Evolutionary conservation across 1,284 basidiomycete species (phyloP).

Genomic region (Cutaneotrichosporon sp.): DNA sequence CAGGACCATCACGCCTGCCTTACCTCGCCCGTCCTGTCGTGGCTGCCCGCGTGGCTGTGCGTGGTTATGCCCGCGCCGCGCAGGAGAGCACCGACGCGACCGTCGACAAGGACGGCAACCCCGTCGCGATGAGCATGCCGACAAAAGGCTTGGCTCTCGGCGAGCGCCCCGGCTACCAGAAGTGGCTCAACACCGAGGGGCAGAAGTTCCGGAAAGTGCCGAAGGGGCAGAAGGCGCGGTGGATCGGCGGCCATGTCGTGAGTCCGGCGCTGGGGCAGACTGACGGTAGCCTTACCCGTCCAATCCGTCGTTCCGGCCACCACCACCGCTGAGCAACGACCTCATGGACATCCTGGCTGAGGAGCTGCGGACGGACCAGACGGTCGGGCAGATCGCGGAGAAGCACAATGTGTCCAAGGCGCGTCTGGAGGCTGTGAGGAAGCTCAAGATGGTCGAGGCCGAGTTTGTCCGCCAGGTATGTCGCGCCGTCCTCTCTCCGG

Average conservation of each 20-base stretch:
- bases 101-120: not conserved
- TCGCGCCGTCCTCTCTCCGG: constrained; percentile 11
- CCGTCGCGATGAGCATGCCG: not conserved
- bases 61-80: constrained; percentile 1
- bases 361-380: constrained; percentile 25
- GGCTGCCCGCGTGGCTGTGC: not conserved
- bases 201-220: constrained; percentile 18
- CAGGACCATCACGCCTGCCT: constrained; percentile 27
- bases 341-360: constrained; percentile 33
- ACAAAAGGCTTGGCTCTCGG: not conserved
- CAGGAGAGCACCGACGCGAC: too few species aligned
- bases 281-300: constrained; percentile 40
- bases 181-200: not conserved
- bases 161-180: not conserved
- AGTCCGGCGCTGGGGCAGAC: constrained; percentile 13
- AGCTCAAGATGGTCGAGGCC: constrained; percentile 44
- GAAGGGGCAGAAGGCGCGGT: constrained; percentile 35
- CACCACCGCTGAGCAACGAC: constrained; percentile 44
- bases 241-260: constrained; percentile 43
- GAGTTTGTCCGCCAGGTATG: constrained; percentile 45
- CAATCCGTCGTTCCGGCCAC: constrained; percentile 47
- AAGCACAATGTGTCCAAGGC: constrained; percentile 43
- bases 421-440: constrained; percentile 42
- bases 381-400: constrained; percentile 33
- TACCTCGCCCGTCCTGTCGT: not conserved